A percentile compares a stretch with the other conserved stretches of the same genome.
phyloP scores from a whole-genome alignment of 257 asterid genomes.

The Osmanthus fragrans region DNA sequence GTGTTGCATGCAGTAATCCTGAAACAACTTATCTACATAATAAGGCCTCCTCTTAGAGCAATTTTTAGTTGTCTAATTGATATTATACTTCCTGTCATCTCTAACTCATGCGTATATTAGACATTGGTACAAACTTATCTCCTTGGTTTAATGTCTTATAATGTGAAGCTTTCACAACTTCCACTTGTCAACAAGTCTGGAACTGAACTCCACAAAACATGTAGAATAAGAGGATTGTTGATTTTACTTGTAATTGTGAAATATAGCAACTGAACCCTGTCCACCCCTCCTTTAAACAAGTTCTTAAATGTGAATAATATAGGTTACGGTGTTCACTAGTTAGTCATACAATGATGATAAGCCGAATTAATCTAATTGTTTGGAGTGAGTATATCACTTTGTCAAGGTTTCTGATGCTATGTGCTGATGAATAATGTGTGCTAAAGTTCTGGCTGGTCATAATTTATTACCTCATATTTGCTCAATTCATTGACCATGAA shows the following conservation, averaged over 20 bases:
- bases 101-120: neutral
- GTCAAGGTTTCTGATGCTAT: neutral
- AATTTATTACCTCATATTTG: neutral
- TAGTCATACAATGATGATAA: neutral
- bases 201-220: neutral
- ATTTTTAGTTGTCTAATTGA: neutral
- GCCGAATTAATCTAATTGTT: neutral
- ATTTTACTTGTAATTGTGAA: neutral
- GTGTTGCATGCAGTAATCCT: neutral
- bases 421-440: neutral
- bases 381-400: neutral
- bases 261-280: neutral
- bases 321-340: neutral
- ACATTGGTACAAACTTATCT: neutral
- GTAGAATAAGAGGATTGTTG: neutral
- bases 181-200: neutral
- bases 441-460: neutral
- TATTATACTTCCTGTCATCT: neutral
- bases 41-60: neutral
- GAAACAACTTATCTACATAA: neutral
- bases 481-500: neutral
- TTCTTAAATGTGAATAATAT: neutral
- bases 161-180: neutral
- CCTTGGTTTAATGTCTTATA: neutral
- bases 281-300: neutral